Base-by-base conservation (phyloP, 2,329 filamentous ascomycete species). In the Claviceps digitariae region DNA sequence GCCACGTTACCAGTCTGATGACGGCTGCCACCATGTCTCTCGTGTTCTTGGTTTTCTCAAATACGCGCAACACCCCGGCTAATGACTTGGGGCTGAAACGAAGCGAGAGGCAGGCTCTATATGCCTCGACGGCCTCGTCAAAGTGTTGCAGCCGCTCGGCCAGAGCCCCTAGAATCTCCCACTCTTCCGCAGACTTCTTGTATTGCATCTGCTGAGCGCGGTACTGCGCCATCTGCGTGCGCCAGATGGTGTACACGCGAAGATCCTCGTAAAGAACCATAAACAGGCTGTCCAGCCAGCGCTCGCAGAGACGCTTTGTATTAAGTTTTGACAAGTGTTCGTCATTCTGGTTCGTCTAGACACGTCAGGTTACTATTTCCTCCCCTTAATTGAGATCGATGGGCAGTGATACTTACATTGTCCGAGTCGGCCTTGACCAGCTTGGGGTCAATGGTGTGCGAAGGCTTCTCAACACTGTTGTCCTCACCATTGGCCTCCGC, bases 251-350 rank as follows among this genome's bases (percentile, higher is more conserved):
- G 74, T 98, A 98, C 47, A 98, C 91, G 50, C 93, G 87, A 20
- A 98, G 78, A 64, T 98, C 93, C 68, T 98, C 93, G 67, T 98
- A 98, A 2, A 98, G 78, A 0, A 97, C 93, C 93, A 98, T 98
- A 73, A 98, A 98, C 23, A 98, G 78, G 63, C 95, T 97, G 69
- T 98, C 93, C 2, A 98, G 79, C 93, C 93, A 98, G 60, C 93
- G 83, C 70, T 98, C 93, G 64, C 93, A 98, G 1, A 98, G 80
- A 1, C 93, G 85, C 73, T 98, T 98, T 69, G 96, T 95, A 66
- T 94, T 93, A 65, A 98, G 89, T 61, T 91, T 87, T 7, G 90
- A 90, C 60, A 95, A 86, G 59, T 87, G 78, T 54, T 84, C 79
- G 58, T 89, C 83, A 6, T 81, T 78, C 29, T 80, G 76, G 55